phyloP scores from a whole-genome alignment of 768 basidiomycete genomes.

The Amanita phalloides region DNA sequence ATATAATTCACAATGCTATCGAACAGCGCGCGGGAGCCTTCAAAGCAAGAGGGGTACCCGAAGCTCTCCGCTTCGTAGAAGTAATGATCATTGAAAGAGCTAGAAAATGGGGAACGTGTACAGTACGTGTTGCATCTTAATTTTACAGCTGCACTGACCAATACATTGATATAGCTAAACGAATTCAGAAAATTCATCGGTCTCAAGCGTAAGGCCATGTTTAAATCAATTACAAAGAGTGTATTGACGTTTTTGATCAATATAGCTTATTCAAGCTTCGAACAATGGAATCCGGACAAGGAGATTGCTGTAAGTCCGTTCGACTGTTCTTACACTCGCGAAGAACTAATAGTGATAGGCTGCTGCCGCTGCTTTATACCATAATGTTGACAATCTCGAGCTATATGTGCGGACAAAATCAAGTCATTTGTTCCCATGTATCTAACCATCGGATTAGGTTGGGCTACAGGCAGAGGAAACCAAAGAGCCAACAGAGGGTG shows the following conservation, averaged over 20 bases:
- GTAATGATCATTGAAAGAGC: conserved; percentile 59
- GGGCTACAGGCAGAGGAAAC: conserved; percentile 67
- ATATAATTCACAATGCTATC: conserved; percentile 52
- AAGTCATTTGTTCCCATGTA: neutral
- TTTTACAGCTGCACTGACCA: neutral
- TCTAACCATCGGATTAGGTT: conserved; percentile 22
- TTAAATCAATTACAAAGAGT: neutral
- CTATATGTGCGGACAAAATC: conserved; percentile 43
- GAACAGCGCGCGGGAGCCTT: conserved; percentile 50
- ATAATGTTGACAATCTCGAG: conserved; percentile 69
- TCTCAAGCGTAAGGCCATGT: conserved; percentile 40
- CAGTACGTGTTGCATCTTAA: conserved; percentile 26
- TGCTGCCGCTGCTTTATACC: conserved; percentile 56
- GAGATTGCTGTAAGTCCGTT: conserved; percentile 36
- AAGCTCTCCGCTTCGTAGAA: conserved; percentile 55
- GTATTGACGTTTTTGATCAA: conserved; percentile 2
- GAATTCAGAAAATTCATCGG: conserved; percentile 67
- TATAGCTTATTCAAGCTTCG: conserved; percentile 49
- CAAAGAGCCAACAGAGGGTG: conserved; percentile 52
- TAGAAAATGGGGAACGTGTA: conserved; percentile 63
- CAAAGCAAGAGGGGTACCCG: conserved; percentile 59
- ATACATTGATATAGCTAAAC: conserved; percentile 34
- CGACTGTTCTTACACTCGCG: neutral
- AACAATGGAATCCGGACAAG: conserved; percentile 62
- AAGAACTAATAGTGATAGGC: conserved; percentile 21